Conservation (phyloP, 176 grass and related monocot genomes). For the Raddia distichophylla region DNA sequence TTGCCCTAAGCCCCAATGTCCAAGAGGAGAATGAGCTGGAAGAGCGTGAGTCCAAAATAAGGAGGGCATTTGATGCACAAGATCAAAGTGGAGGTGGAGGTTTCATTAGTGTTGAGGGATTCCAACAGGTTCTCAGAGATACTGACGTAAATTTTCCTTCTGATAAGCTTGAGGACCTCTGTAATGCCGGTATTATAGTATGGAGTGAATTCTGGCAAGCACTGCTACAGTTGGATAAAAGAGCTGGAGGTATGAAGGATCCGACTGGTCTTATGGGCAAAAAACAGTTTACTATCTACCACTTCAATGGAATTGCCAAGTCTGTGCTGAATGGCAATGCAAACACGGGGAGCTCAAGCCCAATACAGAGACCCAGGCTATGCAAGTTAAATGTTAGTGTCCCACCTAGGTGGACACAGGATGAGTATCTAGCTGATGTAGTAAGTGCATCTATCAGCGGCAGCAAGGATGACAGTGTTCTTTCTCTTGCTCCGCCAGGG, state of each 20-base stretch:
- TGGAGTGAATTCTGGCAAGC: constrained; percentile 99
- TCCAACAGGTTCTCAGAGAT: constrained; percentile 83
- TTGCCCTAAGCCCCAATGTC: constrained; percentile 73
- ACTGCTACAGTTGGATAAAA: constrained; percentile 83
- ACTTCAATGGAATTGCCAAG: constrained; percentile 99
- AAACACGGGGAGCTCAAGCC: constrained; percentile 53
- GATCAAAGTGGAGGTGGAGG: constrained; percentile 97
- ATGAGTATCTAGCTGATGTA: constrained; percentile 91
- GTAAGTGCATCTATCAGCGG: constrained; percentile 58
- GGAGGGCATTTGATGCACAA: constrained; percentile 85
- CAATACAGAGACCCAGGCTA: constrained; percentile 80
- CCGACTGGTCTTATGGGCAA: constrained; percentile 91
- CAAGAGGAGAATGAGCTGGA: constrained; percentile 98
- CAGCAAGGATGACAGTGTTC: constrained; percentile 51
- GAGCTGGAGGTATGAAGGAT: constrained; percentile 86
- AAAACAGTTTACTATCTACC: constrained; percentile 93
- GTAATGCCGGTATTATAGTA: constrained; percentile 82
- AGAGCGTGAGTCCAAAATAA: constrained; percentile 81
- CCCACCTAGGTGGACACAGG: constrained; percentile 89
- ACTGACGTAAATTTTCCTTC: constrained; percentile 68
- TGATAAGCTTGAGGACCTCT: constrained; percentile 77
- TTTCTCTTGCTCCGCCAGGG: constrained; percentile 61
- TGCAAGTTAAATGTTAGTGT: constrained; percentile 87
- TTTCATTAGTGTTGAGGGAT: constrained; percentile 77
- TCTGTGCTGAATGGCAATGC: constrained; percentile 72